Conservation (phyloP, 106 monocot species). For the Amphibolis antarctica region DNA sequence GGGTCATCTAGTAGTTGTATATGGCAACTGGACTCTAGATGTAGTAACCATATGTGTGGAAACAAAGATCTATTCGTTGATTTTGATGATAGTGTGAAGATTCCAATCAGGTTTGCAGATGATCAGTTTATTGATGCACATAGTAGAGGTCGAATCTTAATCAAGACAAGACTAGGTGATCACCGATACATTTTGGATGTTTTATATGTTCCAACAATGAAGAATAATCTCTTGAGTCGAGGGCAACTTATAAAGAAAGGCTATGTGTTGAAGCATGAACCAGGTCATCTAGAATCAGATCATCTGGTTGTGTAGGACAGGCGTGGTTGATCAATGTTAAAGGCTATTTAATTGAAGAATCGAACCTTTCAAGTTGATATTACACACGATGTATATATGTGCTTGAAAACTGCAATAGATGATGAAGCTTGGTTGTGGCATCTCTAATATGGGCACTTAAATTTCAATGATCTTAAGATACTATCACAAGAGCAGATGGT, state of each 20-base stretch:
- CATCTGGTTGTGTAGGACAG: not conserved
- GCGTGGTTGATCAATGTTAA: not conserved
- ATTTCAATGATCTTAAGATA: constrained; percentile 5
- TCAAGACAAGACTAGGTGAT: not conserved
- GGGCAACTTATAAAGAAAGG: constrained; percentile 8
- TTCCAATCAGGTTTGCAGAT: constrained; percentile 4
- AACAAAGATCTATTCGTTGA: not conserved
- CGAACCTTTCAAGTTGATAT: constrained; percentile 1
- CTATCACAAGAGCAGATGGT: constrained; percentile 5
- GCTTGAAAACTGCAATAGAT: not conserved
- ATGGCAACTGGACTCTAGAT: constrained; percentile 7
- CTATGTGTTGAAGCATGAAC: too few relatives aligned
- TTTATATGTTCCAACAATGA: not conserved
- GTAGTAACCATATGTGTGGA: constrained; percentile 4
- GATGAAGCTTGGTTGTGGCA: constrained; percentile 1
- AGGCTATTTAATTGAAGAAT: not conserved
- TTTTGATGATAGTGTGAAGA: constrained; percentile 2
- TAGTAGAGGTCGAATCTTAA: not conserved
- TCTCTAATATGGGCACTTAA: not conserved
- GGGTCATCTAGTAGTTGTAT: not conserved
- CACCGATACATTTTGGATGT: not conserved
- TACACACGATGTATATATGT: not conserved
- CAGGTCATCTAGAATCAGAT: not conserved
- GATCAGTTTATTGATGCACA: constrained; percentile 1
- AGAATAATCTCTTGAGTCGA: constrained; percentile 11